These are phyloP conservation scores for Diaporthe ilicicola DNA, from an alignment of 2,329 filamentous ascomycete genomes.

Conservation along the genomic window DNA sequence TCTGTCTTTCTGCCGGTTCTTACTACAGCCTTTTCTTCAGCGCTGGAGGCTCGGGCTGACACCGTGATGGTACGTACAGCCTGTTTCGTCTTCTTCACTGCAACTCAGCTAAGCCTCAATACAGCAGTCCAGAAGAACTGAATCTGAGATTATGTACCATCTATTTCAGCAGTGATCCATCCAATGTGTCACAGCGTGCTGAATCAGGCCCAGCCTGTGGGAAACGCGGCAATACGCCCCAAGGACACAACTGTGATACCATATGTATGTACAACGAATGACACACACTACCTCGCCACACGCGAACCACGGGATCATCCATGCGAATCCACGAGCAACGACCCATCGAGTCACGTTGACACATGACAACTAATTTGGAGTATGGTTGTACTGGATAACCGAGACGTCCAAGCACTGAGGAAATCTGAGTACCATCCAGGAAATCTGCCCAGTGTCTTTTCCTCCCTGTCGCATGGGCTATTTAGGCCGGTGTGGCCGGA, in stretches of 20 bases:
- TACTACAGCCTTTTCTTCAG: too few relatives aligned
- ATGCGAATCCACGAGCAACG: background rate
- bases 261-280: conserved; percentile 18
- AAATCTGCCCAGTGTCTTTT: background rate
- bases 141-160: conserved; percentile 16
- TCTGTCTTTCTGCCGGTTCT: too few relatives aligned
- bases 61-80: background rate
- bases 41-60: too few relatives aligned
- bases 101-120: background rate
- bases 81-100: background rate
- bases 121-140: background rate
- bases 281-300: background rate
- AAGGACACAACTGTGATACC: background rate
- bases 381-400: background rate
- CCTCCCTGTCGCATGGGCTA: background rate
- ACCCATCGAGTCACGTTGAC: background rate
- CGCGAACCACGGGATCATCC: background rate
- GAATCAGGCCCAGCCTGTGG: conserved; percentile 10
- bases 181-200: background rate
- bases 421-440: background rate
- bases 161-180: background rate
- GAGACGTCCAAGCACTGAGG: background rate
- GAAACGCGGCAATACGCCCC: background rate
- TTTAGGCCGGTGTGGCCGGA: background rate
- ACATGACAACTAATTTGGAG: background rate